Evolutionary conservation across 2,329 filamentous ascomycete species (phyloP).

Genomic region (Neonectria magnoliae): DNA sequence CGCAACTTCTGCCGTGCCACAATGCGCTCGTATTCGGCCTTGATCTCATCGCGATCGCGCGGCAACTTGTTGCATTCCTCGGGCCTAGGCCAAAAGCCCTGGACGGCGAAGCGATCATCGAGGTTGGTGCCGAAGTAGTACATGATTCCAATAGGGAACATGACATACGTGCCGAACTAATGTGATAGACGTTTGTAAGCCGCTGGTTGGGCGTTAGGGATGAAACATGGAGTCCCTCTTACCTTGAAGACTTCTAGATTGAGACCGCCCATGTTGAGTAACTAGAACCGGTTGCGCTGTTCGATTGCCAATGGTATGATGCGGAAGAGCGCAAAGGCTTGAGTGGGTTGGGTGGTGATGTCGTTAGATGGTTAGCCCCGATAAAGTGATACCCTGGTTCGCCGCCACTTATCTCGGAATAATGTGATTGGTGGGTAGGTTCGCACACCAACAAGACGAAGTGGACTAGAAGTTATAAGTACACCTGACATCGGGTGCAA

Average conservation of each 20-base stretch:
- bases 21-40: conserved; percentile 80
- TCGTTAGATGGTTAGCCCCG: conserved; percentile 36
- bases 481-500: not conserved
- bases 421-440: conserved; percentile 30
- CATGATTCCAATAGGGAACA: conserved; percentile 99
- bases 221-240: conserved; percentile 35
- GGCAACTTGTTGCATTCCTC: conserved; percentile 82
- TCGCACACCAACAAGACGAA: not conserved
- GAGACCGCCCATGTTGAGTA: conserved; percentile 72
- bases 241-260: conserved; percentile 98
- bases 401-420: conserved; percentile 26
- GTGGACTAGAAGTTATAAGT: not conserved
- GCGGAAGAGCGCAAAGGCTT: conserved; percentile 28
- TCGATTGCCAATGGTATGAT: conserved; percentile 23
- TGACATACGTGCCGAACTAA: conserved; percentile 97
- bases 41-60: conserved; percentile 82
- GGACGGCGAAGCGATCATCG: conserved; percentile 87
- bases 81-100: conserved; percentile 91
- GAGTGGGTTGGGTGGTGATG: conserved; percentile 30
- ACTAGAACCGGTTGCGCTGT: conserved; percentile 9
- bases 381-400: conserved; percentile 30
- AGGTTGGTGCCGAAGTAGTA: conserved; percentile 99
- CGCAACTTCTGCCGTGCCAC: conserved; percentile 75
- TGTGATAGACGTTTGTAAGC: conserved; percentile 14
- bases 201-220: not conserved